phyloP scores from a whole-genome alignment of 2,329 filamentous ascomycete genomes.

The Epichloe elymi region DNA sequence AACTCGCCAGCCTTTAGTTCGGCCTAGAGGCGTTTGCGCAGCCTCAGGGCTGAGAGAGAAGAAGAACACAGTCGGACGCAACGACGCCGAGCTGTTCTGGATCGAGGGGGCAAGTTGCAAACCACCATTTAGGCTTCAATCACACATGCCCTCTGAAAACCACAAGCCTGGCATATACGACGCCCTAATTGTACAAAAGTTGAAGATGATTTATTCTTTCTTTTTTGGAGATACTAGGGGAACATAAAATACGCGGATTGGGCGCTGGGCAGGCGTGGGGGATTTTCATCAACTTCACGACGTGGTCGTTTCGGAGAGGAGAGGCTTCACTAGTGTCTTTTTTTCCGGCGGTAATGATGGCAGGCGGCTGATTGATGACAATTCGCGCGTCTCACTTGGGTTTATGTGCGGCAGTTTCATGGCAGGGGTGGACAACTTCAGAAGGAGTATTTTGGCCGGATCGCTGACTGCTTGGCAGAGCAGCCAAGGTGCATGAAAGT shows the following conservation, averaged over 20 bases:
- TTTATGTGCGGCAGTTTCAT: conserved; percentile 7
- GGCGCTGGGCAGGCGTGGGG: conserved; percentile 1
- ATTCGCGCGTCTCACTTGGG: conserved; percentile 13
- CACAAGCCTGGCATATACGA: not conserved
- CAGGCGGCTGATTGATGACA: conserved; percentile 14
- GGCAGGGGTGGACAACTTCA: conserved; percentile 3
- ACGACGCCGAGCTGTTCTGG: not conserved
- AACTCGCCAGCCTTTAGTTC: not conserved
- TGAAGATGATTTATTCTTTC: not conserved
- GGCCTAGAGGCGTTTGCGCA: not conserved
- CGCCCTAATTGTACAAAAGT: conserved; percentile 3
- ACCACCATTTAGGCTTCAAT: not conserved
- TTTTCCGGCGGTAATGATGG: conserved; percentile 17
- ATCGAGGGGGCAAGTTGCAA: not conserved
- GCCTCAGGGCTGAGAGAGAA: not conserved
- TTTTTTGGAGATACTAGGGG: conserved; percentile 2
- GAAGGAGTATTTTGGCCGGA: conserved; percentile 1
- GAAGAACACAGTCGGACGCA: not conserved
- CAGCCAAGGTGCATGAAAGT: conserved; percentile 1
- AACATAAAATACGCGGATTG: conserved; percentile 1
- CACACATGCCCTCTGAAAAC: not conserved
- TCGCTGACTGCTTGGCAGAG: conserved; percentile 4
- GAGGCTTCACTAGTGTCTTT: conserved; percentile 14
- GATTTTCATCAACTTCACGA: not conserved
- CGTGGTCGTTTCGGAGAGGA: conserved; percentile 6